Evolutionary conservation across 768 basidiomycete species (phyloP).

Genomic region (Rossbeevera mucosa): DNA sequence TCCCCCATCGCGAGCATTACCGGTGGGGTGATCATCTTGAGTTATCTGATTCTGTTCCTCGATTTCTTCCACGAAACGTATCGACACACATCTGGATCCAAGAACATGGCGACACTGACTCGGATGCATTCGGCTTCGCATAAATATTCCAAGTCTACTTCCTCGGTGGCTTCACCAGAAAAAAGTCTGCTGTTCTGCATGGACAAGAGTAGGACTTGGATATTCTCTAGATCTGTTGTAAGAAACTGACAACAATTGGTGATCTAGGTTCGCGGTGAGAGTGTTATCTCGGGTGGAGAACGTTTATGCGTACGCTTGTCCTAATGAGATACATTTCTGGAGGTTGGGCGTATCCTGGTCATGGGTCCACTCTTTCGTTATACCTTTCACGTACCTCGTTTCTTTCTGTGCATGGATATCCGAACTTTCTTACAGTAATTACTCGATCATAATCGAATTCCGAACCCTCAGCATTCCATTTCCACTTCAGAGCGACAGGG

Average conservation of each 20-base stretch:
- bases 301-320: not conserved
- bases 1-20: constrained; percentile 12
- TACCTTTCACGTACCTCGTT: not conserved
- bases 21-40: constrained; percentile 9
- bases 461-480: no score
- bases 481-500: no score
- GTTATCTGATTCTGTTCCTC: constrained; percentile 19
- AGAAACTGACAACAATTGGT: not conserved
- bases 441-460: no score
- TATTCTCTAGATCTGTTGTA: not conserved
- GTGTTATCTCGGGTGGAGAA: not conserved
- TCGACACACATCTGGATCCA: not conserved
- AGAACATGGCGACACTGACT: not conserved
- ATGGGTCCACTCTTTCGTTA: not conserved
- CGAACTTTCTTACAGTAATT: no score
- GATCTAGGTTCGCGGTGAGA: not conserved
- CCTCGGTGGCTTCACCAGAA: not conserved
- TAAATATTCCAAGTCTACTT: not conserved
- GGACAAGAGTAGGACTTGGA: not conserved
- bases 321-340: not conserved
- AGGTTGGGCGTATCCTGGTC: not conserved
- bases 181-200: not conserved
- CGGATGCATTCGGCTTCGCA: no score
- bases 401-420: not conserved
- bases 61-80: constrained; percentile 21